phyloP scores from a whole-genome alignment of 108 stramenopile genomes.

The Conticribra guillardii region DNA sequence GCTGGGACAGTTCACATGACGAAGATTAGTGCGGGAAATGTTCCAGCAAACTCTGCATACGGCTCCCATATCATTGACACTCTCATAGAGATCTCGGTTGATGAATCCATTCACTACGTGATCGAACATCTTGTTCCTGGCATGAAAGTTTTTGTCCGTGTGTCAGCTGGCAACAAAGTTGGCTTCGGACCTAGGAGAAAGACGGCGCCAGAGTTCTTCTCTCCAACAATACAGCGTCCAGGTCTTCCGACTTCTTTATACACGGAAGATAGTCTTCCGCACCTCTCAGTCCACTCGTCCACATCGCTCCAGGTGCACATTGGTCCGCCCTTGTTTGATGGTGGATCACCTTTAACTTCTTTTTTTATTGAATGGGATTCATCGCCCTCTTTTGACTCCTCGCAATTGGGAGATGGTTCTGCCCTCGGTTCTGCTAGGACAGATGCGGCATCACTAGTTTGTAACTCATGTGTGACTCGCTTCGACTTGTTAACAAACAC shows the following conservation, averaged over 20 bases:
- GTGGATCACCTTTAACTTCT: conserved; percentile 69
- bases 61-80: conserved; percentile 29
- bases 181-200: conserved; percentile 61
- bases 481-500: conserved; percentile 44
- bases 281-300: conserved; percentile 38
- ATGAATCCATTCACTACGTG: conserved; percentile 35
- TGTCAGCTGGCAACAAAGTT: conserved; percentile 57
- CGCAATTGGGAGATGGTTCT: conserved; percentile 42
- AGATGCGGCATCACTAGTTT: conserved; percentile 35
- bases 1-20: conserved; percentile 22
- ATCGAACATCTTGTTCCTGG: conserved; percentile 59
- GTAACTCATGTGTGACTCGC: conserved; percentile 38
- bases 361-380: conserved; percentile 88
- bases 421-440: conserved; percentile 44
- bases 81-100: conserved; percentile 10
- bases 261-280: conserved; percentile 40
- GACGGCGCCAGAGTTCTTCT: conserved; percentile 50
- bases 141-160: conserved; percentile 49
- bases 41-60: conserved; percentile 49
- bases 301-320: conserved; percentile 62
- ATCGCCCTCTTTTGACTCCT: conserved; percentile 45
- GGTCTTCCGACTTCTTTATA: conserved; percentile 53
- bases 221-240: conserved; percentile 52
- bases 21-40: conserved; percentile 26
- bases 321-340: conserved; percentile 68